Base-by-base conservation (phyloP, 495 filamentous ascomycete genomes). In the Aspergillus indologenus region DNA sequence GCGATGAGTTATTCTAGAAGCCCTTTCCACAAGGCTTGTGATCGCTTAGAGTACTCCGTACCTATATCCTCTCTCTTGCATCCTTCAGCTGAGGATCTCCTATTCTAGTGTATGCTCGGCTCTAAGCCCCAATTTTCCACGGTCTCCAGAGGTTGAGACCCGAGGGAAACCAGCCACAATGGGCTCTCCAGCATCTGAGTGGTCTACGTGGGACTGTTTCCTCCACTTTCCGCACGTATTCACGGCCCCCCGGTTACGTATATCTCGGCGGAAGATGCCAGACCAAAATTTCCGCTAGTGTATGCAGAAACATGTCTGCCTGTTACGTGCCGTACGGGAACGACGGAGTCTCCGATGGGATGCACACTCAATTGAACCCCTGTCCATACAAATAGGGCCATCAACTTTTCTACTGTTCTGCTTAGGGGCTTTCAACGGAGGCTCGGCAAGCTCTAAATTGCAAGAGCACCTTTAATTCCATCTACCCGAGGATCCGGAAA, bases 161-260 rank as follows among this genome's bases (percentile, higher is more conserved):
- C 34, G 12, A 15, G 12, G 34, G 34, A 14, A 40, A 40, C 12
- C 34, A 40, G 34, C 34, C 34, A 40, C 34, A 40, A 2, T 40
- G 12, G 34, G 6, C 34, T 40, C 34, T 15, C 34, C 12, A 40
- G 12, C 12, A 40, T 2, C 12, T 40, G 12, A 40, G 6, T 40
- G 34, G 34, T 40, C 34, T 40, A 11, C 12, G 2, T 14, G 12
- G 12, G 2, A 14, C 34, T 40, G 34, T 40, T 40, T 40, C 34
- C 48, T 51, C 48, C 48, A 51, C 48, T 51, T 24, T 19, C 29
- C 15, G 48, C 23, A 51, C 48, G 48, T 51, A 19, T 51, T 50
- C 48, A 29, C 48, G n/a, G 23, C 48, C 17, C 34, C 34, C 48
- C 19, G 48, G 24, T 51, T 51, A 51, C 48, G 48, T 51, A 51